Base-by-base conservation (phyloP, 225 moss, liverwort and hornwort genomes). In the Marchantia paleacea region DNA sequence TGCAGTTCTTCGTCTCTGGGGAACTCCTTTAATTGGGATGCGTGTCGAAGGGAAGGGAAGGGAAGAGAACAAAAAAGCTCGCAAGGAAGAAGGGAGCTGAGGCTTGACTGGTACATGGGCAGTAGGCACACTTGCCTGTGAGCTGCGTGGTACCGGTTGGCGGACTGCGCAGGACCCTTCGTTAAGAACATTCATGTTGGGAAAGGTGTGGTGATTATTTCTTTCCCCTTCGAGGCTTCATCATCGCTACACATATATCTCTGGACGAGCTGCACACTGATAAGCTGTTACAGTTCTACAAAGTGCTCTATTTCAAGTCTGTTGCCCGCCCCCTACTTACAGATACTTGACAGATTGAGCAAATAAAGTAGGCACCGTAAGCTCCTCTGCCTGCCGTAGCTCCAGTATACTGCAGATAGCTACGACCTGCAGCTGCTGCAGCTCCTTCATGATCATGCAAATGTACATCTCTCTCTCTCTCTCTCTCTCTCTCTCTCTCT, bases 301-400 rank as follows among this genome's bases (percentile, higher is more conserved):
- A 68, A 68, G 68, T 68, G 68, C 30, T 68, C 29, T 68, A 31
- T 6, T 29, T 25, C 14, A 31, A 9, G 24, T 68, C 68, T 68
- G 68, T 68, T 68, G 68, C 68, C 68, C 68, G 68, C 68, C 68
- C 68, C 68, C 68, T 68, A 68, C 24, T 68, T 31, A 68, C 68
- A 28, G 15, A 28, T 29, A 8, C 30, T 65, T 68, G 29, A 68
- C 68, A 68, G 68, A 30, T 68, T 31, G 68, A 68, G 28, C 22
- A 30, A 13, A 6, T 24, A 68, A 68, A 12, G 68, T 68, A 68
- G 68, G 68, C 68, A 68, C 29, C 68, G 68, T 68, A 68, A 31
- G 68, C 30, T 68, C 68, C 28, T 68, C 29, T 30, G 28, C 30
- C 68, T 31, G 29, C 29, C 28, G 68, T 68, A 68, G 26, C 3